Evolutionary conservation across 1,284 basidiomycete species (phyloP).

Genomic region (Sphagnurus paluster): DNA sequence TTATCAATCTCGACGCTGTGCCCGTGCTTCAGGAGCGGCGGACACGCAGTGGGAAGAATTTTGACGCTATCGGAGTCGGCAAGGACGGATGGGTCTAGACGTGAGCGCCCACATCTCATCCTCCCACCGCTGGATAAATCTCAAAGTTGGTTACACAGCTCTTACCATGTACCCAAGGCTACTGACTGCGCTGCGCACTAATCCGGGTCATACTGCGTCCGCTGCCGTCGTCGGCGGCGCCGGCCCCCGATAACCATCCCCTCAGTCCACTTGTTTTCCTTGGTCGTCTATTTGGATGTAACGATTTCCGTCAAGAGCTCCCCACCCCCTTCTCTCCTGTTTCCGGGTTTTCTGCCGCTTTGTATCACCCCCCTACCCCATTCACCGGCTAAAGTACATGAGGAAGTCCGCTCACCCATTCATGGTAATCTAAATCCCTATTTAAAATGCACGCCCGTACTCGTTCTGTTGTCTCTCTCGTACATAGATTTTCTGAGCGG

Average conservation of each 20-base stretch:
- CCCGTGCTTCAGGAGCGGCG: conserved; percentile 57
- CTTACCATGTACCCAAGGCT: conserved; percentile 8
- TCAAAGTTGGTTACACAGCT: conserved; percentile 28
- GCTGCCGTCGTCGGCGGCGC: conserved; percentile 12
- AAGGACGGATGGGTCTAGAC: conserved; percentile 46
- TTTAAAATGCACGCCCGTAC: conserved; percentile 4
- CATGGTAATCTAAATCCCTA: conserved; percentile 11
- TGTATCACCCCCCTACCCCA: conserved; percentile 9
- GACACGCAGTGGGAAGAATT: conserved; percentile 77
- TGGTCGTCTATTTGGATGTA: conserved; percentile 7
- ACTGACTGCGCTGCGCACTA: conserved; percentile 11
- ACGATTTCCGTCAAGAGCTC: conserved; percentile 8
- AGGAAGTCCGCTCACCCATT: conserved; percentile 6
- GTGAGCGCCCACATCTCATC: conserved; percentile 31
- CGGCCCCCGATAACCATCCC: conserved; percentile 8
- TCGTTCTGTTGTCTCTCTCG: conserved; percentile 1
- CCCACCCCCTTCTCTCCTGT: conserved; percentile 1
- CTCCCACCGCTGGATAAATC: conserved; percentile 38
- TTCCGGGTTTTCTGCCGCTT: conserved; percentile 9
- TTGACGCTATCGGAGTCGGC: conserved; percentile 66
- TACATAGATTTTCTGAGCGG: too few species aligned
- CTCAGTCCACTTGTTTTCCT: conserved; percentile 16
- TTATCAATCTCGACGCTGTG: conserved; percentile 76
- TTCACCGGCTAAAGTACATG: conserved; percentile 7
- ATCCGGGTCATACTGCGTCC: conserved; percentile 12